phyloP scores from a whole-genome alignment of 352 stramenopile genomes.

The Pythium brachiatum region DNA sequence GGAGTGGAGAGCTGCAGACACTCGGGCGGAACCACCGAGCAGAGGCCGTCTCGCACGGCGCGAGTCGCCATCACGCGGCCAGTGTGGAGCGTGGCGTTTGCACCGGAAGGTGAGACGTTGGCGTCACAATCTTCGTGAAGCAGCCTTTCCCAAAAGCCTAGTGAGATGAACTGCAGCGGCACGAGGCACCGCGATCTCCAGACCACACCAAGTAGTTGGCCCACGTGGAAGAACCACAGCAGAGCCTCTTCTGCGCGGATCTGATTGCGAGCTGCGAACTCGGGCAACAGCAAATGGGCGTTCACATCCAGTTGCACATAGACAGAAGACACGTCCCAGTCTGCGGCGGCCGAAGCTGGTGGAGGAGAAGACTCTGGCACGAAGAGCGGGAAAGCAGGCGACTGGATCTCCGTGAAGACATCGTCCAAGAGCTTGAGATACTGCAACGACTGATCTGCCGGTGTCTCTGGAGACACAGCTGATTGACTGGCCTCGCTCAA shows the following conservation, averaged over 20 bases:
- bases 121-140: neutral
- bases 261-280: neutral
- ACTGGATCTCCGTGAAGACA: slow-evolving; percentile 55
- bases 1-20: slow-evolving; percentile 47
- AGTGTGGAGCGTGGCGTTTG: neutral
- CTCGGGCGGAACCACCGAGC: slow-evolving; percentile 45
- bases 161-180: slow-evolving; percentile 51
- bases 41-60: slow-evolving; percentile 52
- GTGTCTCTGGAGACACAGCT: neutral
- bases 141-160: slow-evolving; percentile 36
- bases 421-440: slow-evolving; percentile 57
- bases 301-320: slow-evolving; percentile 47
- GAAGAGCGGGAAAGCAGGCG: slow-evolving; percentile 54
- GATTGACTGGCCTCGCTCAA: neutral
- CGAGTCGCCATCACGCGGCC: slow-evolving; percentile 24
- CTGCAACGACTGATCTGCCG: slow-evolving; percentile 26
- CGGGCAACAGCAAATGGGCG: slow-evolving; percentile 30
- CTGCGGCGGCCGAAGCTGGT: neutral
- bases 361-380: slow-evolving; percentile 20
- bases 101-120: neutral
- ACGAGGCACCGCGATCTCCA: slow-evolving; percentile 50
- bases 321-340: neutral
- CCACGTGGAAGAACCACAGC: slow-evolving; percentile 55
- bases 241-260: slow-evolving; percentile 29
- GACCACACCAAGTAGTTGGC: slow-evolving; percentile 56